Evolutionary conservation across 208 protist species (phyloP).

Genomic region (Acanthamoeba quina): DNA sequence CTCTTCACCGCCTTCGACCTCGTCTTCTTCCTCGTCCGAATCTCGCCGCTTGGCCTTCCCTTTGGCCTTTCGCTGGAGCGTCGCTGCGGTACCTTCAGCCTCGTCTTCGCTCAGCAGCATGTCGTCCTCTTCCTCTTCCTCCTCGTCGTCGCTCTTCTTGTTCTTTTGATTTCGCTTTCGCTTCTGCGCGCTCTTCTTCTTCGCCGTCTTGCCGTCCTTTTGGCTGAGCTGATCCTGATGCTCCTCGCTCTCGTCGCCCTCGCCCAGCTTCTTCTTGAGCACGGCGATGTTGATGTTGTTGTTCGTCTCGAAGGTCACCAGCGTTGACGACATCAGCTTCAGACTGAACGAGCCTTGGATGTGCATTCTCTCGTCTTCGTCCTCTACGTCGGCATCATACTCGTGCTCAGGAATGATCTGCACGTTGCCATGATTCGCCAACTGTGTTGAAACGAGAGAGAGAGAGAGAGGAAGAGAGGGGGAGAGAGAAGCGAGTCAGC

Average conservation of each 20-base stretch:
- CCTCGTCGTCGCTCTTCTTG: background rate
- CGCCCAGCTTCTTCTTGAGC: slow-evolving; percentile 52
- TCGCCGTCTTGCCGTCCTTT: background rate
- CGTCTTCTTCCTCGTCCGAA: background rate
- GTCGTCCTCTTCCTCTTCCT: slow-evolving; percentile 64
- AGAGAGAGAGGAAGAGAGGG: background rate
- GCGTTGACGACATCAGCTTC: slow-evolving; percentile 56
- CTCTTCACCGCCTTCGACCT: background rate
- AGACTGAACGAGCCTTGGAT: slow-evolving; percentile 59
- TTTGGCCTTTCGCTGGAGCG: background rate
- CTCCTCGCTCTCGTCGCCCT: slow-evolving; percentile 67
- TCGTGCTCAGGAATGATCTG: slow-evolving; percentile 55
- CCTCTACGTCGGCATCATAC: background rate
- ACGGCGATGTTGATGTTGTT: slow-evolving; percentile 62
- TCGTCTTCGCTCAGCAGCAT: background rate
- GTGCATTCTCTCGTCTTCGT: slow-evolving; percentile 39
- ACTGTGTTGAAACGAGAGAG: background rate
- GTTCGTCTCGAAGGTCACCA: slow-evolving; percentile 69
- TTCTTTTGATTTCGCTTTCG: slow-evolving; percentile 47
- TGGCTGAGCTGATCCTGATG: background rate
- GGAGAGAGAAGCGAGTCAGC: background rate
- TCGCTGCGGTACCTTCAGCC: background rate
- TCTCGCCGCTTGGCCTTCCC: background rate
- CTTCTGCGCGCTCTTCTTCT: slow-evolving; percentile 27
- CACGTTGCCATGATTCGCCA: slow-evolving; percentile 71